Percentiles rank a stretch among this genome's conserved stretches.
Conservation (phyloP, 352 stramenopile genomes). For the Pythium apleroticum region DNA sequence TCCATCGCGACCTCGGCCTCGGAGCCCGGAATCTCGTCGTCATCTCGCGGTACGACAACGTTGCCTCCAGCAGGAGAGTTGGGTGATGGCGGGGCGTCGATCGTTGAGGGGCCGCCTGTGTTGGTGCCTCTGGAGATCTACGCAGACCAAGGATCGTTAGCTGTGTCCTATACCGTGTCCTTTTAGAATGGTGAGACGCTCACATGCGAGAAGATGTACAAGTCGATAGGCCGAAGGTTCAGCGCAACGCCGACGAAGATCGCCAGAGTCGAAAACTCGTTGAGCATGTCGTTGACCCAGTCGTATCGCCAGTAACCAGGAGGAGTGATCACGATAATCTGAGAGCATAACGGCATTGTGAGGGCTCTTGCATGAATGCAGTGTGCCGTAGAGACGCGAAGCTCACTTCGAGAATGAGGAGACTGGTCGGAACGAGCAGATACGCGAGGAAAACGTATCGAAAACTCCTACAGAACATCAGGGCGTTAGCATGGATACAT, state of each 20-base stretch:
- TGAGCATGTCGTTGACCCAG: slow-evolving; percentile 57
- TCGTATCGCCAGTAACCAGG: slow-evolving; percentile 56
- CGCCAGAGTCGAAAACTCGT: slow-evolving; percentile 43
- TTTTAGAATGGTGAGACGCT: neutral
- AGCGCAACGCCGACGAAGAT: slow-evolving; percentile 44
- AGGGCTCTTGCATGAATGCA: neutral
- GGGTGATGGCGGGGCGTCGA: slow-evolving; percentile 8
- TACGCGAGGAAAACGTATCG: slow-evolving; percentile 58
- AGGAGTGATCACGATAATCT: slow-evolving; percentile 60
- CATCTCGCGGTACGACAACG: slow-evolving; percentile 14
- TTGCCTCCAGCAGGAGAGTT: slow-evolving; percentile 6
- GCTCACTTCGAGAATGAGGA: slow-evolving; percentile 59
- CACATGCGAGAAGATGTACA: slow-evolving; percentile 51
- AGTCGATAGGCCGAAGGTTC: slow-evolving; percentile 48
- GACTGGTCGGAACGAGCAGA: slow-evolving; percentile 49
- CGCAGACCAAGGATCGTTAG: neutral
- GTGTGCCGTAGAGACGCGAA: neutral
- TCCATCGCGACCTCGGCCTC: slow-evolving; percentile 21
- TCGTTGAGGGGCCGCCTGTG: neutral
- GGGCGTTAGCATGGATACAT: too few relatives aligned
- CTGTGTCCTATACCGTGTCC: neutral
- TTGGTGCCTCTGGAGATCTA: slow-evolving; percentile 35
- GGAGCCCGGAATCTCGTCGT: slow-evolving; percentile 5
- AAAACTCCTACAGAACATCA: slow-evolving; percentile 41
- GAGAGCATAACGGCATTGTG: neutral